Percentiles rank a stretch among this genome's conserved stretches.
Evolutionary conservation across 768 basidiomycete species (phyloP).

Genomic region (Hortiboletus flavorubellus): DNA sequence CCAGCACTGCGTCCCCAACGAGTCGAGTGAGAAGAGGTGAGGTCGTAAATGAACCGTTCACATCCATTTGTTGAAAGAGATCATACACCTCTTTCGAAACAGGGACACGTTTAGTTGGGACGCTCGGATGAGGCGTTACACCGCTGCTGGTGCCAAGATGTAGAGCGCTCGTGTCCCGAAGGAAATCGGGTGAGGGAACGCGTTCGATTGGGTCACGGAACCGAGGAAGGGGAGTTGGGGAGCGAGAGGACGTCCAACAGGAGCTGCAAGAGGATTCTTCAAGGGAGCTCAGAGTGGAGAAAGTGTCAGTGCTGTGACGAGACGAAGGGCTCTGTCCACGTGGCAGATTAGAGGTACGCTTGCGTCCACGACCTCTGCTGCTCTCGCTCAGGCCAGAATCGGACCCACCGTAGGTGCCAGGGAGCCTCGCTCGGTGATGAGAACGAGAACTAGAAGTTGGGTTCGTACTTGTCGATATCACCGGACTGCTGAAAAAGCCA

Average conservation of each 20-base stretch:
- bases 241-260: slow-evolving; percentile 31
- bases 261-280: slow-evolving; percentile 35
- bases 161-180: neutral
- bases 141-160: neutral
- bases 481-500: slow-evolving; percentile 3
- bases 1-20: slow-evolving; percentile 35
- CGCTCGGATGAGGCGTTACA: neutral
- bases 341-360: neutral
- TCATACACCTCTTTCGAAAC: slow-evolving; percentile 30
- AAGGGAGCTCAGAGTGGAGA: slow-evolving; percentile 51
- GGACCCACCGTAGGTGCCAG: slow-evolving; percentile 20
- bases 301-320: slow-evolving; percentile 32
- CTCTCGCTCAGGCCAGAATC: slow-evolving; percentile 10
- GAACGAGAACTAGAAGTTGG: neutral
- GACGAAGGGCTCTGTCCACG: slow-evolving; percentile 15
- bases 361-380: slow-evolving; percentile 1
- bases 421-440: slow-evolving; percentile 6
- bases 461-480: neutral
- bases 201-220: slow-evolving; percentile 28
- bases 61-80: slow-evolving; percentile 39
- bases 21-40: slow-evolving; percentile 32
- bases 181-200: slow-evolving; percentile 34
- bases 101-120: neutral
- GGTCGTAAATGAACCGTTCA: slow-evolving; percentile 48
- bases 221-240: slow-evolving; percentile 21